Evolutionary conservation across 2,329 filamentous ascomycete genomes (phyloP), one percentile per base, ranked within the genome.

Genomic region (Colletotrichum phormii): DNA sequence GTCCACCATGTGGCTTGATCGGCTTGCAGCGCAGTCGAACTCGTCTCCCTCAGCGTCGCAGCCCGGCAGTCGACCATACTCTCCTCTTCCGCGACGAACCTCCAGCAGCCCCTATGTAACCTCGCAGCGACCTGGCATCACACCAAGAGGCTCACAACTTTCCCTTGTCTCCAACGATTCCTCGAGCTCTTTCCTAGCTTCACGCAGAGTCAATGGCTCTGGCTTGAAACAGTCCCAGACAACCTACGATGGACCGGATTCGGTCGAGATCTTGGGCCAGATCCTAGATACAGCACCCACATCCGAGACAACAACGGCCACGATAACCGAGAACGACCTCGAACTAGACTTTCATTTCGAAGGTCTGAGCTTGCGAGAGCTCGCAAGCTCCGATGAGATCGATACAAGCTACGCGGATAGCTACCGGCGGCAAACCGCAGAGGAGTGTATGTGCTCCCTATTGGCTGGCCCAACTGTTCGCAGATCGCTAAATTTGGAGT

Each of bases 1-100:
- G 62, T 58, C 74, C 72, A 75, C 78, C 78, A 97, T 97, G 94
- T 98, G 95, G 95, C 91, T 97, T 80, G 95, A 98, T 85, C 93
- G 95, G 81, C 91, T 97, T 76, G 92, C 93, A 75, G 91, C 89
- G 78, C 92, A 93, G 82, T 89, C 91, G 70, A 91, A 76, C 75
- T 89, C 81, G 85, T 90, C 83, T 71, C 89, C 91, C n/a, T 76
- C 79, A 33, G 70, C 79, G 53, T 74, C 83, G 73, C 86, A 90
- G 79, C 85, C 91, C 73, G 87, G 88, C 72, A 91, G 89, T 80
- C 91, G 94, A 80, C 86, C 92, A 62, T 93, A 91, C 79, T 95
- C 94, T 75, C 93, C 94, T 60, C 88, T 91, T 33, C 89, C 90
- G 53, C 89, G 89, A 75, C 88, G 93, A 80, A 89, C 93, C 63